A percentile compares a stretch with the other conserved stretches of the same genome.
These are phyloP conservation scores for Ogataea ganodermae DNA, from an alignment of 805 yeast species.

Conservation along the genomic window DNA sequence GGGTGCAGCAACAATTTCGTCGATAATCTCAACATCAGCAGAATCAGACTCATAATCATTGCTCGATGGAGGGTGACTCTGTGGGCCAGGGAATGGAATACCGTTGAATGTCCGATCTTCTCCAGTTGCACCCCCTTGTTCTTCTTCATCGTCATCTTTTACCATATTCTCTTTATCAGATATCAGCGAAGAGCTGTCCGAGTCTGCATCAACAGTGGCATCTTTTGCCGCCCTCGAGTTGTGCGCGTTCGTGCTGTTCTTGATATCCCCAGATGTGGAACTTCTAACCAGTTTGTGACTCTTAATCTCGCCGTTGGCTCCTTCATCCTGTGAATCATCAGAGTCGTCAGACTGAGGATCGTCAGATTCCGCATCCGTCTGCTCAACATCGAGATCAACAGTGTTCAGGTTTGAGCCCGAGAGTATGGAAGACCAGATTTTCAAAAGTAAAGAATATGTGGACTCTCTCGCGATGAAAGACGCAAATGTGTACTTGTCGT, in stretches of 20 bases:
- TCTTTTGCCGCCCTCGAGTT: constrained; percentile 3
- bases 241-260: constrained; percentile 7
- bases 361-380: constrained; percentile 39
- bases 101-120: constrained; percentile 39
- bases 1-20: constrained; percentile 60
- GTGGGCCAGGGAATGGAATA: constrained; percentile 42
- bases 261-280: constrained; percentile 13
- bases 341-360: constrained; percentile 29
- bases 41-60: constrained; percentile 44
- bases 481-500: constrained; percentile 64
- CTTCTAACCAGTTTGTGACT: constrained; percentile 18
- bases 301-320: constrained; percentile 19
- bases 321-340: constrained; percentile 29
- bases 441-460: constrained; percentile 51
- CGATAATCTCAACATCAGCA: constrained; percentile 57
- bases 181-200: constrained; percentile 30
- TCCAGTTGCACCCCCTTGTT: constrained; percentile 20
- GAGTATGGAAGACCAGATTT: constrained; percentile 58
- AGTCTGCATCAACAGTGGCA: constrained; percentile 19
- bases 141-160: constrained; percentile 31
- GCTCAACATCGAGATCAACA: constrained; percentile 25
- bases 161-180: constrained; percentile 37
- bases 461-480: constrained; percentile 63
- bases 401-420: constrained; percentile 27
- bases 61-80: constrained; percentile 37